phyloP scores from a whole-genome alignment of 139 green algal species.

The Auxenochlorella pyrenoidosa region DNA sequence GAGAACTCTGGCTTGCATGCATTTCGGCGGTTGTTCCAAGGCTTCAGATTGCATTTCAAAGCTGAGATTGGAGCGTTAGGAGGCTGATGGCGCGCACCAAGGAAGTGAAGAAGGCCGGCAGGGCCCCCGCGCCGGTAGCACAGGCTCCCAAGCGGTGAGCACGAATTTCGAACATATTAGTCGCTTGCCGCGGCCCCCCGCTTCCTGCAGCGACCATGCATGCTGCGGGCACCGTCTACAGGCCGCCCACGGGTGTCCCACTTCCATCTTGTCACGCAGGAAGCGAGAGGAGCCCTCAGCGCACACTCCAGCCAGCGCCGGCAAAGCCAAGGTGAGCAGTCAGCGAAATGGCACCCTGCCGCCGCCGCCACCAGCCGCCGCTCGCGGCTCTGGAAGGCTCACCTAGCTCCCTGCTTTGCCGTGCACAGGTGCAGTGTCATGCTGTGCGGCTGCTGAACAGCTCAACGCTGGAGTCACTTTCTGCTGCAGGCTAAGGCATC shows the following conservation, averaged over 20 bases:
- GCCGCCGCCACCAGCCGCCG: neutral
- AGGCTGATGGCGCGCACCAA: constrained; percentile 35
- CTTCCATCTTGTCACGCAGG: neutral
- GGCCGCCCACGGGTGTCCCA: neutral
- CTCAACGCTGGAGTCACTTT: neutral
- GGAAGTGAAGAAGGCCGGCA: constrained; percentile 25
- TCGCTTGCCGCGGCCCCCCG: too few relatives aligned
- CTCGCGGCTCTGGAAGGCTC: neutral
- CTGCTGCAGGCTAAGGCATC: neutral
- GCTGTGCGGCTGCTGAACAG: neutral
- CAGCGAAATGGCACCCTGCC: neutral
- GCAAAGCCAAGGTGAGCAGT: neutral
- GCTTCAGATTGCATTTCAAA: too few relatives aligned
- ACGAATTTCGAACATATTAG: too few relatives aligned
- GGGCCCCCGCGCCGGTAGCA: neutral
- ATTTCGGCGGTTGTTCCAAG: too few relatives aligned
- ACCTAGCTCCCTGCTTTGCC: neutral
- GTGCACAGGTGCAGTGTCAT: neutral
- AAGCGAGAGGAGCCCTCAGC: neutral
- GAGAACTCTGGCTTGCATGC: too few relatives aligned
- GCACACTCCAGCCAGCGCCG: neutral
- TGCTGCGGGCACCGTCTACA: neutral
- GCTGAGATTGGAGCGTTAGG: too few relatives aligned
- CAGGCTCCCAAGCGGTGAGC: constrained; percentile 15
- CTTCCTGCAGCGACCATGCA: neutral